Evolutionary conservation across 1,284 basidiomycete genomes (phyloP).

Genomic region (Ganoderma meredithae): DNA sequence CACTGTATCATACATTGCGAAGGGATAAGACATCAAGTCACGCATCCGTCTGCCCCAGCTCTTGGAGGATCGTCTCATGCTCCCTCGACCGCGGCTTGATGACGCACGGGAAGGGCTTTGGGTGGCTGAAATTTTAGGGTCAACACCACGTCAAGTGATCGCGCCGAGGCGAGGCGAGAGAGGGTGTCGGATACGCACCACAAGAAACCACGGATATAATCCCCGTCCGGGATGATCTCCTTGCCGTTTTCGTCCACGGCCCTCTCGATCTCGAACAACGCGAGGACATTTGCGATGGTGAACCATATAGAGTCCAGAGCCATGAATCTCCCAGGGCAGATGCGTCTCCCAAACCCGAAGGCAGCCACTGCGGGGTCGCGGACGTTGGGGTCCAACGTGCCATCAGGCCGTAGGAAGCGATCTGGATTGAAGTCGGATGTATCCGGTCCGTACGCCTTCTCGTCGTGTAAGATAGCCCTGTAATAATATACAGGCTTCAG

Average conservation of each 20-base stretch:
- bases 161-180: background rate
- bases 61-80: slow-evolving; percentile 28
- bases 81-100: slow-evolving; percentile 33
- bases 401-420: slow-evolving; percentile 34
- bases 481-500: background rate
- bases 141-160: background rate
- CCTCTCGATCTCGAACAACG: slow-evolving; percentile 30
- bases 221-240: slow-evolving; percentile 29
- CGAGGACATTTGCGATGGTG: slow-evolving; percentile 27
- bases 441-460: slow-evolving; percentile 30
- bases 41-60: slow-evolving; percentile 17
- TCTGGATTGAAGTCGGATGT: slow-evolving; percentile 36
- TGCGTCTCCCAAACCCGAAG: slow-evolving; percentile 37
- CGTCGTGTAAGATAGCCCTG: slow-evolving; percentile 37
- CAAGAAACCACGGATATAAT: slow-evolving; percentile 30
- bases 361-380: slow-evolving; percentile 34
- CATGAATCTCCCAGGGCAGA: slow-evolving; percentile 36
- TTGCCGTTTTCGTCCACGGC: slow-evolving; percentile 29
- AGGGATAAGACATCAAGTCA: background rate
- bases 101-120: slow-evolving; percentile 32
- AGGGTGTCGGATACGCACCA: slow-evolving; percentile 19
- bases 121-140: slow-evolving; percentile 22
- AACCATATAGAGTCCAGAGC: slow-evolving; percentile 33
- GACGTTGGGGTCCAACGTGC: slow-evolving; percentile 26
- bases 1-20: background rate